Evolutionary conservation across 1,284 basidiomycete species (phyloP).

Genomic region (Earliella scabrosa): DNA sequence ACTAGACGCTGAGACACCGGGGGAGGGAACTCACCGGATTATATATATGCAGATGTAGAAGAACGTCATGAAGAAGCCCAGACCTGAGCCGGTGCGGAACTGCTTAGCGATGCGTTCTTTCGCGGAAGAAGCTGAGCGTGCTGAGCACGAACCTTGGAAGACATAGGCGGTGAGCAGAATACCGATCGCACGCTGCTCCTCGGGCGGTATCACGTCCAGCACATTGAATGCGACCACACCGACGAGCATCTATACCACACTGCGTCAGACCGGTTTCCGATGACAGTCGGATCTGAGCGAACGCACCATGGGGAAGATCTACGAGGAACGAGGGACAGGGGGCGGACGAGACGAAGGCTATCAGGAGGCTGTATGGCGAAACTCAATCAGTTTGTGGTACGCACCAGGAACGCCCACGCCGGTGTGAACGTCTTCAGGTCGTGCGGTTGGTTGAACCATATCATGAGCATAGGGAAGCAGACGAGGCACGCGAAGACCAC

Average conservation of each 20-base stretch:
- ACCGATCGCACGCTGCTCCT: slow-evolving; percentile 43
- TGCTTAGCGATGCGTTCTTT: slow-evolving; percentile 12
- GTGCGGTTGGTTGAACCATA: slow-evolving; percentile 54
- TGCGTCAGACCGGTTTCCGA: slow-evolving; percentile 9
- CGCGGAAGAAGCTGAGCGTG: slow-evolving; percentile 11
- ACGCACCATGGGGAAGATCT: slow-evolving; percentile 51
- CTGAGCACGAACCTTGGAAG: slow-evolving; percentile 45
- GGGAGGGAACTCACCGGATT: slow-evolving; percentile 39
- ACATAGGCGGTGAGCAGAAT: slow-evolving; percentile 50
- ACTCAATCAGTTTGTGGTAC: slow-evolving; percentile 8
- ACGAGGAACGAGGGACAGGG: background rate
- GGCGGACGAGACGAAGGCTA: background rate
- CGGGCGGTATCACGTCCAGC: slow-evolving; percentile 41
- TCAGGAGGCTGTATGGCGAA: background rate
- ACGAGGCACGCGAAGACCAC: slow-evolving; percentile 43
- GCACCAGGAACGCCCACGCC: slow-evolving; percentile 51
- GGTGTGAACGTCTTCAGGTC: slow-evolving; percentile 49
- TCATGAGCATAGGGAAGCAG: slow-evolving; percentile 54
- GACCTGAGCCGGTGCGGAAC: slow-evolving; percentile 30
- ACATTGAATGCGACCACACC: slow-evolving; percentile 54
- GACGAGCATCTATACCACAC: slow-evolving; percentile 45
- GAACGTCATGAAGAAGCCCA: slow-evolving; percentile 56
- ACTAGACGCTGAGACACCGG: slow-evolving; percentile 3
- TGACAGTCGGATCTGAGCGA: background rate
- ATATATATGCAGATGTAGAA: slow-evolving; percentile 56